Evolutionary conservation across 768 basidiomycete genomes (phyloP), one percentile per base, ranked within the genome.

Genomic region (Cyclocybe cylindracea): DNA sequence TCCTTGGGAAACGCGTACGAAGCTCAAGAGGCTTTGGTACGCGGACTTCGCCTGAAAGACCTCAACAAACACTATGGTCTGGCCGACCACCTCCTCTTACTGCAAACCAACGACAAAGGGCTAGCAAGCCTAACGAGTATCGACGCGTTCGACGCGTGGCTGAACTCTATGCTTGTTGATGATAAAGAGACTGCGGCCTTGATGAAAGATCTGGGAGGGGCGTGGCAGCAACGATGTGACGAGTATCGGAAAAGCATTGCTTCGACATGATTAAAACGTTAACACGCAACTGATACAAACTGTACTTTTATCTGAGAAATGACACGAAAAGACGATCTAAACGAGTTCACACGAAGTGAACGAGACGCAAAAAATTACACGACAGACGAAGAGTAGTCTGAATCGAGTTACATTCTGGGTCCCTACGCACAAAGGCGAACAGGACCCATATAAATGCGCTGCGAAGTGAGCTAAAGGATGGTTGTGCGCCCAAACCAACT

Each of bases 401-500:
- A 84, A 82, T 85, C 78, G 79, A 84, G 82, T 70, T 70, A 58
- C 66, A 64, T 48, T 51, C 46, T 51, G 56, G 42, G 42, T 48
- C 42, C 53, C 41, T 44, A 40, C 49, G 44, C 43, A 48, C 44
- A 31, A 50, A 48, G 39, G 44, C 39, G 56, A 18, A 45, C 36
- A 39, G 47, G 36, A 43, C 56, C 50, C 44, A 51, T 39, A 18
- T 14, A 50, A 59, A 69, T 74, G 78, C 73, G 79, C 82, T 76
- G 78, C 83, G 79, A 84, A 85, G 80, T 83, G 79, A 74, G 81
- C 84, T 85, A 57, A 85, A 85, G 80, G 74, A 75, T 74, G 64
- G 61, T 57, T 48, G 51, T 29, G 39, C 51, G 51, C 41, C 46
- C 19, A 24, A 24, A 24, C 55, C 54, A 39, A 46, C n/a, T 34